phyloP scores from a whole-genome alignment of 2,329 filamentous ascomycete genomes.

The Magnaporthales sp. region DNA sequence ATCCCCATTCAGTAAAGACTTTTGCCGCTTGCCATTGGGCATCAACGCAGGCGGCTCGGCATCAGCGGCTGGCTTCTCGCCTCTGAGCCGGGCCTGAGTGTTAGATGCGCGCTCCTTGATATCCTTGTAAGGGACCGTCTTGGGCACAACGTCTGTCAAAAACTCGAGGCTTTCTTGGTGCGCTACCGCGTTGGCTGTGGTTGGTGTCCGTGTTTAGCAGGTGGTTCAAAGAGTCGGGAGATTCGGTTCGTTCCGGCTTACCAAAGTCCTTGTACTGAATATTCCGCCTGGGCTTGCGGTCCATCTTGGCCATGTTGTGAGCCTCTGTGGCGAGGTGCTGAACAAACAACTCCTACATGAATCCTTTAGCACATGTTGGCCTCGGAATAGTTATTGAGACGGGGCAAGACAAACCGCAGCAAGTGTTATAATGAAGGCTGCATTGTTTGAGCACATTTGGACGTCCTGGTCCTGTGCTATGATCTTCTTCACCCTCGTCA shows the following conservation, averaged over 20 bases:
- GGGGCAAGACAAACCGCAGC: slow-evolving; percentile 54
- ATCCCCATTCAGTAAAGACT: slow-evolving; percentile 16
- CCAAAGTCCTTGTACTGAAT: slow-evolving; percentile 94
- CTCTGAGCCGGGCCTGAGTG: slow-evolving; percentile 37
- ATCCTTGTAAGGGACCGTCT: slow-evolving; percentile 72
- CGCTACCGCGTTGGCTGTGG: slow-evolving; percentile 68
- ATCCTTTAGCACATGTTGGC: background rate
- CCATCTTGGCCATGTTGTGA: slow-evolving; percentile 80
- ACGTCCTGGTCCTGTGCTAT: slow-evolving; percentile 83
- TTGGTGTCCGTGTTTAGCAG: slow-evolving; percentile 1
- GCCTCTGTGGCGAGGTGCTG: slow-evolving; percentile 81
- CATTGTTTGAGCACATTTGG: slow-evolving; percentile 80
- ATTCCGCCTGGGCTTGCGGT: slow-evolving; percentile 85
- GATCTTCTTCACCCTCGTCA: slow-evolving; percentile 93
- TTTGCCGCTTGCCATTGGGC: slow-evolving; percentile 29
- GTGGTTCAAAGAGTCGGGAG: background rate
- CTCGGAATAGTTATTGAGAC: background rate
- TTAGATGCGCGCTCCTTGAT: slow-evolving; percentile 57
- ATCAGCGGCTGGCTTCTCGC: slow-evolving; percentile 28
- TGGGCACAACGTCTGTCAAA: slow-evolving; percentile 81
- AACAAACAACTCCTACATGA: slow-evolving; percentile 80
- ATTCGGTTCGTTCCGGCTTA: slow-evolving; percentile 27
- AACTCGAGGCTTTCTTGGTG: slow-evolving; percentile 94
- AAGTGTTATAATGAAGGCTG: slow-evolving; percentile 85
- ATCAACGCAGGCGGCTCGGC: slow-evolving; percentile 7